These are phyloP conservation scores for Kluyveromyces sp. DNA, from an alignment of 1,139 yeast genomes.

Conservation along the genomic window DNA sequence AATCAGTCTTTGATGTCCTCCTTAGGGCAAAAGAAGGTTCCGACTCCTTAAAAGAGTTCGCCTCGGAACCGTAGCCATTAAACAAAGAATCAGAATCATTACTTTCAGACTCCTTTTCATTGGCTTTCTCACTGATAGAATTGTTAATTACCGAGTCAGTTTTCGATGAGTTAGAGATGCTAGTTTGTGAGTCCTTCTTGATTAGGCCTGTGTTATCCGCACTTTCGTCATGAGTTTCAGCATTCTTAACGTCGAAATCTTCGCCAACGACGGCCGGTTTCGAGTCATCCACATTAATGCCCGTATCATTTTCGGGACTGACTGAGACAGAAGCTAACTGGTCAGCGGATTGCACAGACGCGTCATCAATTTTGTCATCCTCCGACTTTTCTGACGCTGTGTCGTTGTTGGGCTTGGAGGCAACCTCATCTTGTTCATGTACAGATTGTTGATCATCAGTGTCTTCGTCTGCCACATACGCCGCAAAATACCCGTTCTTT, in stretches of 20 bases:
- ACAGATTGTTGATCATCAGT: slow-evolving; percentile 7
- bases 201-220: background rate
- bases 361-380: background rate
- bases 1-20: slow-evolving; percentile 21
- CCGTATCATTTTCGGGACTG: no score
- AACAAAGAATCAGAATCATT: slow-evolving; percentile 2
- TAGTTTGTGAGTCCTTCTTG: background rate
- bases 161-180: background rate
- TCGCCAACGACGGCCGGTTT: no score
- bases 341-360: no score
- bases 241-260: no score
- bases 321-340: no score
- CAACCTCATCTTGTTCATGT: slow-evolving; percentile 2
- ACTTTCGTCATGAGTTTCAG: no score
- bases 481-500: slow-evolving; percentile 19
- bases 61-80: slow-evolving; percentile 1
- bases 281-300: no score
- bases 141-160: background rate
- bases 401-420: background rate
- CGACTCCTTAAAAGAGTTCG: background rate
- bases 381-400: background rate
- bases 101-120: background rate
- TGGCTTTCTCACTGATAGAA: background rate
- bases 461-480: slow-evolving; percentile 9
- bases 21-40: slow-evolving; percentile 10